These are phyloP conservation scores for Pilasporangium apinafurcum DNA, from an alignment of 352 stramenopile genomes.

Conservation along the genomic window DNA sequence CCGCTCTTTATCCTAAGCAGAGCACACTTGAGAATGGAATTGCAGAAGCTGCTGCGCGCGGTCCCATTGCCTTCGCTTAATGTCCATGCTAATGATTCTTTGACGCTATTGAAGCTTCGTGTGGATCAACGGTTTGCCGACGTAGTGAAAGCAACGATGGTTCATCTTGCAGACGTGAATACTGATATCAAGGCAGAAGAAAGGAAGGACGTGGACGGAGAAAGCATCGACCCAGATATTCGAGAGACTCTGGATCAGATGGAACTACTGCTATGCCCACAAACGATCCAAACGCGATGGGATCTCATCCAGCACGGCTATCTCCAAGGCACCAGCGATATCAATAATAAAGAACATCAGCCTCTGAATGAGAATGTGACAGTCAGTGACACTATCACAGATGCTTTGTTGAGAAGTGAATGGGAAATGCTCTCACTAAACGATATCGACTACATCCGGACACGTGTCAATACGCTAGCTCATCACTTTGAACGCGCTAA, in stretches of 20 bases:
- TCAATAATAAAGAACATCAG: background rate
- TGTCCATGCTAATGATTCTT: background rate
- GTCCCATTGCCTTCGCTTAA: background rate
- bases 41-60: slow-evolving; percentile 17
- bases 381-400: background rate
- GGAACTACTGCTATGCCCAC: background rate
- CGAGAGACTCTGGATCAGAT: background rate
- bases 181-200: background rate
- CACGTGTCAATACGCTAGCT: slow-evolving; percentile 25
- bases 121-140: slow-evolving; percentile 9
- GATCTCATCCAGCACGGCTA: slow-evolving; percentile 7
- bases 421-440: slow-evolving; percentile 28
- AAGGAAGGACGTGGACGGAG: background rate
- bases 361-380: too few species aligned
- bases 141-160: background rate
- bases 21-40: slow-evolving; percentile 19
- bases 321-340: slow-evolving; percentile 1
- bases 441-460: slow-evolving; percentile 24
- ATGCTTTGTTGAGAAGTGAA: slow-evolving; percentile 26
- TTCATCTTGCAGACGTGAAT: background rate
- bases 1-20: slow-evolving; percentile 27
- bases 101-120: slow-evolving; percentile 5
- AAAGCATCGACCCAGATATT: background rate
- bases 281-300: slow-evolving; percentile 4
- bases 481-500: slow-evolving; percentile 27